Conservation (phyloP, 208 protist species). For the Wallacemonas sp. region DNA sequence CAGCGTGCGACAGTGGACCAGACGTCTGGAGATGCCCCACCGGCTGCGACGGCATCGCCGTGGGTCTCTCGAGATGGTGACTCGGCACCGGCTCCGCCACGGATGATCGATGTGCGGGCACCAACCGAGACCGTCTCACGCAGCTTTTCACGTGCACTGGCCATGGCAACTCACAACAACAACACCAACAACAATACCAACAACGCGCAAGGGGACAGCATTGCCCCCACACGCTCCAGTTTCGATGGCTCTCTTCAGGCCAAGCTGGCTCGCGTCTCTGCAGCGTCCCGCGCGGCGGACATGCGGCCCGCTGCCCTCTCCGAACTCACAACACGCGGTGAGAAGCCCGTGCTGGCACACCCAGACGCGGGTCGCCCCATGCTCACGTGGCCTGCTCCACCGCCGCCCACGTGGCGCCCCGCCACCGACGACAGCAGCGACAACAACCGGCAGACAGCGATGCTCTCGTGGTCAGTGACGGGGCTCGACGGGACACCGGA, state of each 20-base stretch:
- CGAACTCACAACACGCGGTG: background rate
- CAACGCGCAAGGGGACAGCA: background rate
- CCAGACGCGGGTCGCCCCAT: no score
- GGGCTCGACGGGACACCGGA: no score
- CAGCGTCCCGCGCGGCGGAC: background rate
- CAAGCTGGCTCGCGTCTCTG: background rate
- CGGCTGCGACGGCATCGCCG: background rate
- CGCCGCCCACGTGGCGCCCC: no score
- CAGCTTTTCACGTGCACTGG: no score
- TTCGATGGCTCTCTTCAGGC: background rate
- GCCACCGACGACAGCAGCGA: no score
- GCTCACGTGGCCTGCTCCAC: no score
- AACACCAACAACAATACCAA: background rate
- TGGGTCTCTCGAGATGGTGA: no score
- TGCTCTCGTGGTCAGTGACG: no score
- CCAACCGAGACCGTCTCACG: background rate
- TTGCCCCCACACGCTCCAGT: background rate
- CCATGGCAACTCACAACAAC: background rate
- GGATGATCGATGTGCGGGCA: background rate
- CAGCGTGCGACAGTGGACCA: no score
- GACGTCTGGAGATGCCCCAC: no score
- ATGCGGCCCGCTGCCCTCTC: background rate
- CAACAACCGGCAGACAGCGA: no score
- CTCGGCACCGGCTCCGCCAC: background rate
- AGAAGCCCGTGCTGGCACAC: background rate